These are phyloP conservation scores for Metarhizium anisopliae DNA, from an alignment of 2,329 filamentous ascomycete genomes.

Conservation along the genomic window DNA sequence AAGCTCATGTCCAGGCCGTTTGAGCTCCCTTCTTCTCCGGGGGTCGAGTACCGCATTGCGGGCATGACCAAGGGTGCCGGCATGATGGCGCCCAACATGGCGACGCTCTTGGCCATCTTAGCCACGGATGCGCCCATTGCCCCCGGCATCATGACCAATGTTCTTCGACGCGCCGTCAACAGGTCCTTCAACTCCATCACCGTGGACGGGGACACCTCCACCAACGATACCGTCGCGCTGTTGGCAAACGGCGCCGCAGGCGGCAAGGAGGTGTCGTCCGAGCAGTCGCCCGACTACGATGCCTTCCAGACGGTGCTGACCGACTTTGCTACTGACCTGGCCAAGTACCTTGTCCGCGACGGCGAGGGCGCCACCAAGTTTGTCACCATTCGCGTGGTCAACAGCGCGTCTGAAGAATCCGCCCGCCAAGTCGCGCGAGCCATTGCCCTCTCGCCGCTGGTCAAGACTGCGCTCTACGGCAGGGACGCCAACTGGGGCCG, in stretches of 20 bases:
- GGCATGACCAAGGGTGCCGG: slow-evolving; percentile 97
- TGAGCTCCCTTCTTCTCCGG: slow-evolving; percentile 69
- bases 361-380: slow-evolving; percentile 98
- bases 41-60: slow-evolving; percentile 70
- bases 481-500: slow-evolving; percentile 98
- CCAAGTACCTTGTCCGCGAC: slow-evolving; percentile 89
- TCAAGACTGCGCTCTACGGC: slow-evolving; percentile 95
- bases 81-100: slow-evolving; percentile 99
- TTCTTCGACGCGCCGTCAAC: slow-evolving; percentile 67
- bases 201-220: slow-evolving; percentile 93
- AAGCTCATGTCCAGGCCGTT: slow-evolving; percentile 86
- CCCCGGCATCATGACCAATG: slow-evolving; percentile 53
- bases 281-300: slow-evolving; percentile 52
- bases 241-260: slow-evolving; percentile 93
- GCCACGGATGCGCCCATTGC: slow-evolving; percentile 83
- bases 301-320: slow-evolving; percentile 65
- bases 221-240: slow-evolving; percentile 90
- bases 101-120: slow-evolving; percentile 82
- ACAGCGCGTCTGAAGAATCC: slow-evolving; percentile 58
- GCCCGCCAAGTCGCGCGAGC: slow-evolving; percentile 75
- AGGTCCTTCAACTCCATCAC: slow-evolving; percentile 95
- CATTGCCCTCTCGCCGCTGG: slow-evolving; percentile 84
- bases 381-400: slow-evolving; percentile 78
- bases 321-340: slow-evolving; percentile 71
- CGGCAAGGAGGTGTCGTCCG: slow-evolving; percentile 50